Conservation (phyloP, 2,329 filamentous ascomycete species). For the Pseudocercospora ulei region DNA sequence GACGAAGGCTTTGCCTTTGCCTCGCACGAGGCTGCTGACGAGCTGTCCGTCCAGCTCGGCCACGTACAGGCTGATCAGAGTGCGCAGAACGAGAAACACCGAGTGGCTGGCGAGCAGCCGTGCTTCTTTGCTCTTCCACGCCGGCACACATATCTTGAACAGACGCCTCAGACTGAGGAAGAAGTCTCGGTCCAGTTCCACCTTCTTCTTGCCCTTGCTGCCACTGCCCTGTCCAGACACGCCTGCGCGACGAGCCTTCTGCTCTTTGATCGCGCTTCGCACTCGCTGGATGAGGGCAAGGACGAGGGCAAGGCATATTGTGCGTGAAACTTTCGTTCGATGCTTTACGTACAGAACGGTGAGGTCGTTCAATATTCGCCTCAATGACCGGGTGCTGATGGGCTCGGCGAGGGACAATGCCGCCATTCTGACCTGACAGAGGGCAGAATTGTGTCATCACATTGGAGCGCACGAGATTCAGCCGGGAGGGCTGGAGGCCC, state of each 20-base stretch:
- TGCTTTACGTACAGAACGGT: slow-evolving; percentile 66
- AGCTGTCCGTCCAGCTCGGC: slow-evolving; percentile 90
- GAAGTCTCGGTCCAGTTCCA: slow-evolving; percentile 85
- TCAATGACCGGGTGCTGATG: slow-evolving; percentile 30
- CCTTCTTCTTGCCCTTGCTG: slow-evolving; percentile 54
- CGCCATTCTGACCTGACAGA: slow-evolving; percentile 24
- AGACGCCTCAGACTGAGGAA: slow-evolving; percentile 67
- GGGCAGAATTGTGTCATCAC: too few relatives aligned
- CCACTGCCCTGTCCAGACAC: slow-evolving; percentile 34
- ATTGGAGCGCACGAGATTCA: too few relatives aligned
- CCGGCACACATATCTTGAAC: slow-evolving; percentile 77
- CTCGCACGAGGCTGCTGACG: slow-evolving; percentile 84
- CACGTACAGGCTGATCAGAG: slow-evolving; percentile 87
- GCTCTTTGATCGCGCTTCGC: slow-evolving; percentile 81
- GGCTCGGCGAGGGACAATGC: slow-evolving; percentile 16
- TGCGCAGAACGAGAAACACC: slow-evolving; percentile 81
- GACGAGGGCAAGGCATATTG: slow-evolving; percentile 72
- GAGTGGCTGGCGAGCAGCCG: slow-evolving; percentile 80
- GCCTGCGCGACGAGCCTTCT: slow-evolving; percentile 56
- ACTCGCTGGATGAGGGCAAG: slow-evolving; percentile 75
- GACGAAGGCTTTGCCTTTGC: slow-evolving; percentile 81
- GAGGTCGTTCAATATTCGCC: slow-evolving; percentile 41
- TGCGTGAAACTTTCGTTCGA: slow-evolving; percentile 71
- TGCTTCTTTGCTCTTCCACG: slow-evolving; percentile 80
- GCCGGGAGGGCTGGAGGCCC: too few relatives aligned